Evolutionary conservation across 768 basidiomycete species (phyloP).

Genomic region (Termitomyces sp.): DNA sequence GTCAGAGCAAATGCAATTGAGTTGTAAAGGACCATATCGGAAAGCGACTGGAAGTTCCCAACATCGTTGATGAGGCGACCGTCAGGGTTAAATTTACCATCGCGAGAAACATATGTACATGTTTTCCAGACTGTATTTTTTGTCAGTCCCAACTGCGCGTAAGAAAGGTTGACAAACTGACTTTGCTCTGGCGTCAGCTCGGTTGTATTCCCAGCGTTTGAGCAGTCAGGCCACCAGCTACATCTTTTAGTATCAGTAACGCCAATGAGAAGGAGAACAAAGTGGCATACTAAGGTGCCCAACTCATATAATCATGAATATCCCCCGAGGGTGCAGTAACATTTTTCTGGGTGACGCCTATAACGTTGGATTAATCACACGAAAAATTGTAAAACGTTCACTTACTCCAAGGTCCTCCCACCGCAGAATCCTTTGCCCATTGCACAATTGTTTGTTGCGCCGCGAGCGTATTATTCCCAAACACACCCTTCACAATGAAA

Average conservation of each 20-base stretch:
- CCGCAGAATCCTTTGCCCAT: slow-evolving; percentile 45
- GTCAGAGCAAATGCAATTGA: slow-evolving; percentile 53
- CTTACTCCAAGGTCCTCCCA: slow-evolving; percentile 57
- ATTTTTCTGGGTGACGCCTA: slow-evolving; percentile 50
- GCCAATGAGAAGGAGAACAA: not conserved
- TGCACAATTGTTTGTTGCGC: slow-evolving; percentile 45
- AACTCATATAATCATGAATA: slow-evolving; percentile 66
- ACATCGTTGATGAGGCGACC: slow-evolving; percentile 54
- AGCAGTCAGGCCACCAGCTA: slow-evolving; percentile 67
- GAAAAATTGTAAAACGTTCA: slow-evolving; percentile 4
- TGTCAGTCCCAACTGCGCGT: not conserved
- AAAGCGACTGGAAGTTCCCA: slow-evolving; percentile 51
- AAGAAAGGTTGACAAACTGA: slow-evolving; percentile 21
- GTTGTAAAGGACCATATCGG: slow-evolving; percentile 64
- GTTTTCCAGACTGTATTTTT: slow-evolving; percentile 48
- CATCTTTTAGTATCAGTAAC: not conserved
- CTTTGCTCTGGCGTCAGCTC: slow-evolving; percentile 52
- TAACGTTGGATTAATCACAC: not conserved
- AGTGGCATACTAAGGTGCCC: slow-evolving; percentile 61
- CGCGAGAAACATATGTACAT: slow-evolving; percentile 54
- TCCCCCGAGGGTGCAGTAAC: slow-evolving; percentile 50
- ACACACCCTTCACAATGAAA: slow-evolving; percentile 42
- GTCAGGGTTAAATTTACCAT: slow-evolving; percentile 69
- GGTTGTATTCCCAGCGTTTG: slow-evolving; percentile 55
- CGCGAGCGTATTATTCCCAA: slow-evolving; percentile 38